Evolutionary conservation across 495 filamentous ascomycete species (phyloP), one percentile per base, ranked within the genome.

Genomic region (Bacidia gigantensis): DNA sequence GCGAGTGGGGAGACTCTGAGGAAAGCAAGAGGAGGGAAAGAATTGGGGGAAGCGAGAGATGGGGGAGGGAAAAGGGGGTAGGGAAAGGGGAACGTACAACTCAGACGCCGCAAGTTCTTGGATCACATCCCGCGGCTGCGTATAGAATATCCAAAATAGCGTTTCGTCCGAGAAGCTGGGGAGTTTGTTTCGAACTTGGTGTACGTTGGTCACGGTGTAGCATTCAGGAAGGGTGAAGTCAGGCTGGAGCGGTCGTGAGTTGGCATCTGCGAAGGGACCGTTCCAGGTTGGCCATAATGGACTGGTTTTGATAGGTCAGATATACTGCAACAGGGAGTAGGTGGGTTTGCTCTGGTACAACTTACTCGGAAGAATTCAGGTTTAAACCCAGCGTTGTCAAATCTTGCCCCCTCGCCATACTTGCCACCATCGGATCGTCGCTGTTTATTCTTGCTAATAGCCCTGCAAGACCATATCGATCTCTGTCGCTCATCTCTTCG

Each of bases 81-180:
- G 20, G 12, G 7, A 44, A 39, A 17, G n/a, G 49, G 23, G 26
- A 17, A 49, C 74, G 63, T 69, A 84, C 74, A 96, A 72, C 64
- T 96, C 88, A 38, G 78, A 71, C 1, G 87, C 87, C 10, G 85
- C 89, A 54, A 87, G 66, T 56, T 93, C 84, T 65, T 96, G 89
- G 67, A 88, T 78, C 54, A 85, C 73, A 62, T 94, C 88, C 26
- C 80, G 71, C 1, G 88, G 86, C 67, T 85, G 84, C 67, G 82
- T 87, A 69, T 94, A 96, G 72, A 96, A 96, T 56, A 96, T 92
- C 71, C 83, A 89, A 64, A 96, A 88, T 50, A 96, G 72, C 0
- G 88, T 93, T 64, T 96, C 89, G 53, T 94, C 87, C 56, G 83
- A 84, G 69, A 95, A 93, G 49, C 80, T 84, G 14, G 74, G 71